These are phyloP conservation scores for Schrenkiella parvula DNA, from an alignment of 345 rosid genomes.

Conservation along the genomic window DNA sequence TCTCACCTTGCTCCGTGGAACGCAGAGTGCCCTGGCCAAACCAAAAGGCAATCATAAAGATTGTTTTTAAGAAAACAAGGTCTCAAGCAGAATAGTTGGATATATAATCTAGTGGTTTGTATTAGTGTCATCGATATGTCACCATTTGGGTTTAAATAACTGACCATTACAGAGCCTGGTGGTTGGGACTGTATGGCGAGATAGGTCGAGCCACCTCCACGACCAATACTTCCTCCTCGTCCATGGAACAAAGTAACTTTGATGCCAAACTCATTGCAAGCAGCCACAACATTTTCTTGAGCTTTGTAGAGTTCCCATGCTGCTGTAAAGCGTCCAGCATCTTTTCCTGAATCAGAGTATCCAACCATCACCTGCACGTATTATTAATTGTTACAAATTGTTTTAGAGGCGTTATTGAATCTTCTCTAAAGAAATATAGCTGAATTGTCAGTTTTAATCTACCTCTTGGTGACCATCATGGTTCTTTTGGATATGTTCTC, in stretches of 20 bases:
- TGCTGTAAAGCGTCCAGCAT: conserved; percentile 97
- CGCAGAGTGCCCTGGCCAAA: conserved; percentile 73
- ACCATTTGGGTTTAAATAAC: conserved; percentile 8
- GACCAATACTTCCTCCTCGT: conserved; percentile 97
- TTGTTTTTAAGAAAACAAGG: too few species aligned
- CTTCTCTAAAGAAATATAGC: background rate
- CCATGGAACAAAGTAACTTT: conserved; percentile 96
- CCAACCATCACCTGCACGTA: conserved; percentile 89
- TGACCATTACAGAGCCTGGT: conserved; percentile 97
- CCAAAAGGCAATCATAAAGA: background rate
- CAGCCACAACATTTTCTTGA: conserved; percentile 95
- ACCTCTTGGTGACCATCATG: conserved; percentile 96
- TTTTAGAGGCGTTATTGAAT: background rate
- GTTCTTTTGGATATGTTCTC: conserved; percentile 69
- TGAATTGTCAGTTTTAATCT: background rate
- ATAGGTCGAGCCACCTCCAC: conserved; percentile 98
- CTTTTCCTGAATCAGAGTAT: conserved; percentile 98
- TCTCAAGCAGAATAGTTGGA: background rate
- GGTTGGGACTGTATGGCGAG: conserved; percentile 98
- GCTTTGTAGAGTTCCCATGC: conserved; percentile 99
- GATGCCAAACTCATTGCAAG: conserved; percentile 82
- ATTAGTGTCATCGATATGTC: background rate
- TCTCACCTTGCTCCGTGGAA: conserved; percentile 99
- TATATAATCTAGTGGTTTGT: background rate
- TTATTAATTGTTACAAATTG: background rate